Base-by-base conservation (phyloP, 2,329 filamentous ascomycete genomes). In the Cadophora luteo-olivacea region DNA sequence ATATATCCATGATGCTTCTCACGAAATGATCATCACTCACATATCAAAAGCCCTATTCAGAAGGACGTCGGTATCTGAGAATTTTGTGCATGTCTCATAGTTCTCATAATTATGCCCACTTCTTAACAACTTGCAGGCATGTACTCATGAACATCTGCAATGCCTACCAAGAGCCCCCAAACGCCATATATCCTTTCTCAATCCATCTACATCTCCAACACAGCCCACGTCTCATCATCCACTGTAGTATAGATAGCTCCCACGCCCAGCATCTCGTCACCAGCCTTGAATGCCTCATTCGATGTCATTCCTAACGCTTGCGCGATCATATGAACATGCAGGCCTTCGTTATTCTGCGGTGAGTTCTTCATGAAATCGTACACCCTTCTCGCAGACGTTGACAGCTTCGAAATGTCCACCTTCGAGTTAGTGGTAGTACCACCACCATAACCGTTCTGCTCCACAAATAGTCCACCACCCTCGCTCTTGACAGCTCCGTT, bases 141-240 rank as follows among this genome's bases (percentile, higher is more conserved):
- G 16, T 55, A 64, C 36, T 66, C 66, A 66, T 67, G 65, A 69
- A 65, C 65, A 68, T 69, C 49, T 52, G 52, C 58, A 57, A 67
- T 67, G 64, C 64, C 55, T 49, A 51, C 68, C 64, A 65, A 65
- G 52, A 22, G 32, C 57, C n/a, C 61, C 63, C n/a, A 58, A 74
- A 74, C 73, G 70, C 73, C 74, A 67, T 25, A 62, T 67, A 1
- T 3, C 25, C 63, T 25, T 32, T 16, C 62, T 29, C 25, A 25
- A 54, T 57, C 16, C 38, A n/a, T 62, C 51, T 79, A 90, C 71
- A 85, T 87, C 68, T 97, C 92, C 69, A 97, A 83, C 71, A 97
- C 84, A 54, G 93, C 93, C 91, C 92, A 98, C 0, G 95, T 98
- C 80, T 92, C 87, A 76, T 98, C 95, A 80, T 98, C 94, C 7